Evolutionary conservation across 2,329 filamentous ascomycete species (phyloP), one percentile per base, ranked within the genome.

Genomic region (Emericellopsis cladophorae): DNA sequence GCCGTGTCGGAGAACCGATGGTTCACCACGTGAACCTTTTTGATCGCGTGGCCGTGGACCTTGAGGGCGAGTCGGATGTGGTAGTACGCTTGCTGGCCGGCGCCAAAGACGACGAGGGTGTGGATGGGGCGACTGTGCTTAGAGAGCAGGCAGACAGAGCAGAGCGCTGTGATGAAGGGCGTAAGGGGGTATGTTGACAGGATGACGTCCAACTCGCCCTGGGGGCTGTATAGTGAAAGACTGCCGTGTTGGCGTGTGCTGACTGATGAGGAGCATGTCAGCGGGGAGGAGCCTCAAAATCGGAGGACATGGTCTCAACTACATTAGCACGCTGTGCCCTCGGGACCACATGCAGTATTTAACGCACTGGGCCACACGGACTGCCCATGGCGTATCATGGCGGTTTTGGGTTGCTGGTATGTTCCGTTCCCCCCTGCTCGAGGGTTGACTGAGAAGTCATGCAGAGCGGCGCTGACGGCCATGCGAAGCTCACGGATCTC

Each of bases 31-130:
- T 90, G 81, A 37, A 95, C 74, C 44, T 82, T 76, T 51, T 81
- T 79, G 50, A 95, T 81, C 16, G 86, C 84, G 36, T 64, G 41
- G 2, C 76, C 76, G 18, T 73, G 81, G 39, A 92, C 70, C 47
- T 90, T 70, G 10, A 96, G 70, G 0, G 89, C 81, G 5, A 96
- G 72, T 1, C 88, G 81, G 35, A 94, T 77, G 57, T 95, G 90
- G 89, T 89, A 96, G 65, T 90, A 94, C 11, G 90, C 90, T 64
- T 95, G 89, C 50, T 82, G 79, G 36, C 90, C 90, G 29, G 83
- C 81, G 21, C 90, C 90, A 57, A 95, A 96, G 40, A 94, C 81
- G 12, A 80, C 85, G 54, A 81, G 79, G 34, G 94, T 81, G 23
- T 73, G 72, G 42, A 73, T 67, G 26, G 26, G 26, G 9, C 26